These are phyloP conservation scores for Epichloe uncinata DNA, from an alignment of 2,329 filamentous ascomycete genomes.

Conservation along the genomic window DNA sequence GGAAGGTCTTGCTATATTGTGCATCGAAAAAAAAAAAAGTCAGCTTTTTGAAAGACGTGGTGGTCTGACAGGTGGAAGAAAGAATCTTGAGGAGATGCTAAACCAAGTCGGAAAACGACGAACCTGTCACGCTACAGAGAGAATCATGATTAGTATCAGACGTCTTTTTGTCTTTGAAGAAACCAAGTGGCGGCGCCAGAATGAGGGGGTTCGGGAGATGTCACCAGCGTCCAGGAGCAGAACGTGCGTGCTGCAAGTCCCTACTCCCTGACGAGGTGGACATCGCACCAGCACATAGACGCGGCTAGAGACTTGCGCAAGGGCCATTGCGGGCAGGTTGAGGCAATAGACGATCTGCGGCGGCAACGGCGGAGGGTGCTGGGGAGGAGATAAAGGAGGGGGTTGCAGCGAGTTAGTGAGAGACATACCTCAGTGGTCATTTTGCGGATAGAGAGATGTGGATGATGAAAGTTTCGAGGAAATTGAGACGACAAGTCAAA, in stretches of 20 bases:
- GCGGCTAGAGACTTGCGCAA: not conserved
- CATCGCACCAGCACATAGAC: not conserved
- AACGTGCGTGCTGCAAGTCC: not conserved
- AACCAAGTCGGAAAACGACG: slow-evolving; percentile 16
- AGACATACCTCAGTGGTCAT: slow-evolving; percentile 24
- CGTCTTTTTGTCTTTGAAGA: not conserved
- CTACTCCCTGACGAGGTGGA: not conserved
- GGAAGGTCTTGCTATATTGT: slow-evolving; percentile 84
- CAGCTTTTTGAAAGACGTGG: slow-evolving; percentile 14
- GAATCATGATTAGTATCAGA: slow-evolving; percentile 23
- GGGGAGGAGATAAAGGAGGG: slow-evolving; percentile 6
- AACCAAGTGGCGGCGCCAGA: slow-evolving; percentile 5
- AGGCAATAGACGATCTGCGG: not conserved
- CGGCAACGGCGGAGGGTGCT: slow-evolving; percentile 2
- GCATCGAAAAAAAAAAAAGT: slow-evolving; percentile 8
- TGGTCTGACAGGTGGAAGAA: slow-evolving; percentile 3
- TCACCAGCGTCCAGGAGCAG: not conserved
- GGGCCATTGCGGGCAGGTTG: not conserved
- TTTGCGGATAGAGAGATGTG: slow-evolving; percentile 5
- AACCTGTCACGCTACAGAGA: slow-evolving; percentile 55
- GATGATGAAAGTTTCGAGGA: not conserved
- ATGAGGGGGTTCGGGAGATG: slow-evolving; percentile 1
- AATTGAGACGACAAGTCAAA: slow-evolving; percentile 4
- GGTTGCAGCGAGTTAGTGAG: not conserved
- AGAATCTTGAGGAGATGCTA: slow-evolving; percentile 8